phyloP scores from a whole-genome alignment of 768 basidiomycete species.

The Boletus vinaceobasis region DNA sequence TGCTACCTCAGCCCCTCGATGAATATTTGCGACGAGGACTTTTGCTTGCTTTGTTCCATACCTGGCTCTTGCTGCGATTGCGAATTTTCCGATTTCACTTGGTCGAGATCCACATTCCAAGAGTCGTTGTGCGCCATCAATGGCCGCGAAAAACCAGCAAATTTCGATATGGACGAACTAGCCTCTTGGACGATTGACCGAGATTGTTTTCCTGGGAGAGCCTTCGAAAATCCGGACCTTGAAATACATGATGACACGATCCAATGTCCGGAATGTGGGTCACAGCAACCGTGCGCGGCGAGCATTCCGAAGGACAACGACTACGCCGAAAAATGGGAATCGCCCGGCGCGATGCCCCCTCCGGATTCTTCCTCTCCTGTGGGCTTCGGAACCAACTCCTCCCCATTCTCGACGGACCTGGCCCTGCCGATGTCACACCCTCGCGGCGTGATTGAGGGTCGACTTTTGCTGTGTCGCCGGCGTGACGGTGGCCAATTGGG shows the following conservation, averaged over 20 bases:
- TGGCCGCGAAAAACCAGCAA: neutral
- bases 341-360: constrained; percentile 7
- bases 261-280: neutral
- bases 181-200: neutral
- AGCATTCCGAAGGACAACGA: constrained; percentile 8
- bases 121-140: neutral
- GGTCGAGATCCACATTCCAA: constrained; percentile 3
- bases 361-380: constrained; percentile 24
- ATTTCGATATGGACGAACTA: neutral
- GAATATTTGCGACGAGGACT: neutral
- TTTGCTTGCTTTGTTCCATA: constrained; percentile 8
- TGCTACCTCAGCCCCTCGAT: constrained; percentile 1
- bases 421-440: neutral
- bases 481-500: neutral
- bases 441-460: constrained; percentile 1
- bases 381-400: neutral
- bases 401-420: neutral
- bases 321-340: neutral
- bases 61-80: constrained; percentile 1
- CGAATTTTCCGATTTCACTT: constrained; percentile 1
- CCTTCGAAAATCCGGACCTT: neutral
- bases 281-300: neutral
- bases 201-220: neutral
- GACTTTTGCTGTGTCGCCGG: neutral
- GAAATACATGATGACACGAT: neutral